A percentile compares a stretch with the other conserved stretches of the same genome.
Conservation (phyloP, 208 protist species). For the Trypanosoma congolense region DNA sequence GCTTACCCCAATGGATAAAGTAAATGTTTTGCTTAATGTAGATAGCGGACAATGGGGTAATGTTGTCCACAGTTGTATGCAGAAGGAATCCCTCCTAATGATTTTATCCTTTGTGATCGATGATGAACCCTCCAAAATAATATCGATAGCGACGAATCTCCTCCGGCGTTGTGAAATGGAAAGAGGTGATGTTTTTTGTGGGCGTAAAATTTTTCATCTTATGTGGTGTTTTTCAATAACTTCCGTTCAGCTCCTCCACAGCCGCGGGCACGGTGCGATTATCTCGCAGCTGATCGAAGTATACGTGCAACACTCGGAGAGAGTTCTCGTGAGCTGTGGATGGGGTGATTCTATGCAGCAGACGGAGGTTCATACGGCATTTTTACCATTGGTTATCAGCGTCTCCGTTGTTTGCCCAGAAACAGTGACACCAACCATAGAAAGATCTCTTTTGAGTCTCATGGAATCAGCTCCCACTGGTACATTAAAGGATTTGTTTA, state of each 20-base stretch:
- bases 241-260: slow-evolving; percentile 30
- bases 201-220: slow-evolving; percentile 31
- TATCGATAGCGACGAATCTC: slow-evolving; percentile 43
- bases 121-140: slow-evolving; percentile 21
- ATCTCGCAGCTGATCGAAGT: slow-evolving; percentile 44
- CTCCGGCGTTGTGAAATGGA: slow-evolving; percentile 34
- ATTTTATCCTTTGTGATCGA: slow-evolving; percentile 24
- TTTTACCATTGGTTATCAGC: slow-evolving; percentile 61
- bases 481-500: slow-evolving; percentile 8
- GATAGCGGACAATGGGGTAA: slow-evolving; percentile 21
- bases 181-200: slow-evolving; percentile 20
- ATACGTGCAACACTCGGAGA: slow-evolving; percentile 30
- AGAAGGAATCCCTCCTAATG: slow-evolving; percentile 23
- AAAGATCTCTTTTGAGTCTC: slow-evolving; percentile 10
- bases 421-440: slow-evolving; percentile 28
- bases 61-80: slow-evolving; percentile 20
- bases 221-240: slow-evolving; percentile 73
- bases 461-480: slow-evolving; percentile 14
- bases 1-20: slow-evolving; percentile 53
- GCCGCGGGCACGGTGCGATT: slow-evolving; percentile 8
- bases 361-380: slow-evolving; percentile 59
- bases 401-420: slow-evolving; percentile 57
- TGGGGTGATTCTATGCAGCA: slow-evolving; percentile 27
- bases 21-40: slow-evolving; percentile 49
- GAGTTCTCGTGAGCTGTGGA: slow-evolving; percentile 11